Evolutionary conservation across 305 asterid species (phyloP).

Genomic region (Striga hermonthica): DNA sequence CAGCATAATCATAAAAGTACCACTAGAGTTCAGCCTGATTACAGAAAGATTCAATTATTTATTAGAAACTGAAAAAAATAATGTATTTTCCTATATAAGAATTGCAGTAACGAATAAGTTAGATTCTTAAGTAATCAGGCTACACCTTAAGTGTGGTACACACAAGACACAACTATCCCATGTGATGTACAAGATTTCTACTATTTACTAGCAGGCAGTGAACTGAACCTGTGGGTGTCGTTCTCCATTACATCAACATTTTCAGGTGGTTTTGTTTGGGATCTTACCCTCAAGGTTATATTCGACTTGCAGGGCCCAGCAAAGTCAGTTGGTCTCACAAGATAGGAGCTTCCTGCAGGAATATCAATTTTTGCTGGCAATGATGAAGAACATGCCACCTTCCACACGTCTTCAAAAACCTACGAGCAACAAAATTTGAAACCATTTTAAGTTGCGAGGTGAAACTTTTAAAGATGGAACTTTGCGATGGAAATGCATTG

Average conservation of each 20-base stretch:
- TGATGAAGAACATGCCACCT: conserved; percentile 49
- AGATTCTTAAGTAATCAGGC: not conserved
- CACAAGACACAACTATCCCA: not conserved
- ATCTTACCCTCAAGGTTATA: conserved; percentile 52
- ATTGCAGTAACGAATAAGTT: not conserved
- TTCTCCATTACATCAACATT: not conserved
- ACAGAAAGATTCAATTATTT: not conserved
- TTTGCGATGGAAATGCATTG: not conserved
- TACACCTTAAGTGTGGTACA: not conserved
- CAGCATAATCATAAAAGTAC: not conserved
- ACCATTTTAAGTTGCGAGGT: not conserved
- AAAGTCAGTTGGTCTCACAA: conserved; percentile 52
- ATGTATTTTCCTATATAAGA: not conserved
- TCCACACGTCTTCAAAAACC: conserved; percentile 60
- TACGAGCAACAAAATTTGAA: conserved; percentile 35
- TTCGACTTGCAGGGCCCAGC: conserved; percentile 66
- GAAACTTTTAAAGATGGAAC: too few relatives aligned
- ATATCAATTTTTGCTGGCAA: conserved; percentile 43
- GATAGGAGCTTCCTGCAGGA: conserved; percentile 43
- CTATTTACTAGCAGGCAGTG: not conserved
- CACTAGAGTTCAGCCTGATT: not conserved
- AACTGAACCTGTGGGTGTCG: not conserved
- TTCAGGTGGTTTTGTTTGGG: not conserved
- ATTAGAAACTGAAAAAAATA: not conserved
- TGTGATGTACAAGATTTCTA: not conserved